These are phyloP conservation scores for Fusarium euwallaceae DNA, from an alignment of 2,329 filamentous ascomycete species.

Conservation along the genomic window DNA sequence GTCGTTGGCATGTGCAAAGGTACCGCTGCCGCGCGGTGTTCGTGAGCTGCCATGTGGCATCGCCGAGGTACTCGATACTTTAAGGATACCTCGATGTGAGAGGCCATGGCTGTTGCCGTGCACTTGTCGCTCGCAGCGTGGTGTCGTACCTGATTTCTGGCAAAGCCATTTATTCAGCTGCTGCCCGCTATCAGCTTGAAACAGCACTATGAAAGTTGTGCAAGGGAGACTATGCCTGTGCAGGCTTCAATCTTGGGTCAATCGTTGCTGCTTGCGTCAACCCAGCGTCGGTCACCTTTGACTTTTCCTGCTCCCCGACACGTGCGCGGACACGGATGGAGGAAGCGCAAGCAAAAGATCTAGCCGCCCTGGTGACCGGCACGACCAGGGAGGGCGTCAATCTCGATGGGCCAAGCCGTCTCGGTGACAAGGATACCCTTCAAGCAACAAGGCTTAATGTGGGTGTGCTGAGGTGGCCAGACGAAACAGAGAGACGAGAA, in stretches of 20 bases:
- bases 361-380: constrained; percentile 29
- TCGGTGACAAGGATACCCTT: constrained; percentile 21
- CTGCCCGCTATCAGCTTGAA: constrained; percentile 25
- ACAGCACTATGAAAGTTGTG: constrained; percentile 15
- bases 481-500: neutral
- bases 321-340: constrained; percentile 24
- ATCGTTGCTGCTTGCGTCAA: constrained; percentile 38
- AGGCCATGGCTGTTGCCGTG: neutral
- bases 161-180: neutral
- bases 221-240: constrained; percentile 16
- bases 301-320: constrained; percentile 20
- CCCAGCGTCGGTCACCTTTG: constrained; percentile 9
- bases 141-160: constrained; percentile 15
- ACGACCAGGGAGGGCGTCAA: constrained; percentile 27
- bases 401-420: constrained; percentile 25
- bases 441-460: constrained; percentile 2
- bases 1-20: constrained; percentile 12
- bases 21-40: constrained; percentile 15
- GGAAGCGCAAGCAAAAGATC: constrained; percentile 28
- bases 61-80: constrained; percentile 6
- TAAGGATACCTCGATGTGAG: neutral
- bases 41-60: constrained; percentile 36
- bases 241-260: constrained; percentile 20
- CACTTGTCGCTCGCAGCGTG: neutral
- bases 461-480: neutral